Conservation (phyloP, 345 rosid species). For the Adansonia digitata region DNA sequence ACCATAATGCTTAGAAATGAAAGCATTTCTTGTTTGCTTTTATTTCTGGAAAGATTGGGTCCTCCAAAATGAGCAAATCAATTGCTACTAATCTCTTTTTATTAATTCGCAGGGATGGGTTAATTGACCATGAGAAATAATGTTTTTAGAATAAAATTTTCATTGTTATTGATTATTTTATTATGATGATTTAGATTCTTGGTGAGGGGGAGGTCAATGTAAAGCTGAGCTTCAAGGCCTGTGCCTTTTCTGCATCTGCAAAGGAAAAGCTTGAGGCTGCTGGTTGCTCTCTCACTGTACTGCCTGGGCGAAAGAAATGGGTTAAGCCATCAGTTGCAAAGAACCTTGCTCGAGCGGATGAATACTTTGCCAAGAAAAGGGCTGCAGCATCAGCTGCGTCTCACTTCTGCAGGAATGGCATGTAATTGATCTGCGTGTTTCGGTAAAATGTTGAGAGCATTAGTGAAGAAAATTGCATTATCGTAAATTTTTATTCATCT, state of each 20-base stretch:
- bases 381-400: slow-evolving; percentile 56
- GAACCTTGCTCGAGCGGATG: slow-evolving; percentile 83
- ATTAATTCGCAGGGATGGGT: background rate
- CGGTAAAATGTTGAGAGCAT: too few species aligned
- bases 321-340: slow-evolving; percentile 78
- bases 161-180: background rate
- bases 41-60: background rate
- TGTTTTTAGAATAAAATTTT: background rate
- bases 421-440: background rate
- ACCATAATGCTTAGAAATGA: background rate
- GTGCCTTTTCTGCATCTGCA: slow-evolving; percentile 70
- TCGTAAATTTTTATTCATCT: background rate
- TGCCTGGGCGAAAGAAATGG: slow-evolving; percentile 94
- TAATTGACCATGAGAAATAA: background rate
- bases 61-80: background rate
- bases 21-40: background rate
- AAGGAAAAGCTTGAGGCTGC: slow-evolving; percentile 80
- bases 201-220: slow-evolving; percentile 72
- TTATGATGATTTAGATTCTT: slow-evolving; percentile 45
- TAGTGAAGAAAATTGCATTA: background rate
- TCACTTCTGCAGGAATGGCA: slow-evolving; percentile 25
- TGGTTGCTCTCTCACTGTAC: slow-evolving; percentile 77
- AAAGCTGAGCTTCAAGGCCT: slow-evolving; percentile 75
- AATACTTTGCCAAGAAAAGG: slow-evolving; percentile 81
- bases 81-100: background rate